Evolutionary conservation across 306 rosid genomes (phyloP), one percentile per base, ranked within the genome.

Genomic region (Ormosia emarginata): DNA sequence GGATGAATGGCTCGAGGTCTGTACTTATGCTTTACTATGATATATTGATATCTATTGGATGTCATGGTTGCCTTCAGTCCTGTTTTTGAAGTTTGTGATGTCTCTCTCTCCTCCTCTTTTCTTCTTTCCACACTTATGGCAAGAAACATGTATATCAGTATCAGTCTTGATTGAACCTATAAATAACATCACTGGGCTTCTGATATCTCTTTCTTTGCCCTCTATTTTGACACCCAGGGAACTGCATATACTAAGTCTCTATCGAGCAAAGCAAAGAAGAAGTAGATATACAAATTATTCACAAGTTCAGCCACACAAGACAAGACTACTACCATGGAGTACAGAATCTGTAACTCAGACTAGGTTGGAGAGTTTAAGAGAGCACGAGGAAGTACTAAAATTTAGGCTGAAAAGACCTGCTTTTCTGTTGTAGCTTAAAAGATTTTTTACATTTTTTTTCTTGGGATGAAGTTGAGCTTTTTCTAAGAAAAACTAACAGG

Each of bases 1-100:
- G 84, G 98, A 95, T 78, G 98, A 93, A 75, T 95, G 99, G 99
- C 97, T 93, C 83, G 77, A 95, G 99, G 99, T 93, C 18, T 79
- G 91, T 77, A 55, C 72, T 52, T 36, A 65, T 74, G 72, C 49
- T 76, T 36, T 41, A 67, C 10, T 64, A 2, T 17, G 47, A 33
- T 39, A 53, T 39, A 32, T 34, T 17, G 47, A 33, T 39, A 53
- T 39, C 39, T 34, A n/a, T 63, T 58, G 55, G 49, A 61, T 87
- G n/a, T 29, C 61, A 74, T 78, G 32, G 32, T 70, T 53, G 55
- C 62, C 61, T 17, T 41, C 5, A 73, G 47, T 15, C 2, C 17
- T 67, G 33, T 24, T 10, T 41, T 41, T 29, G 57, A 46, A 69
- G 40, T 41, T 8, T 67, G 24, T 18, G 37, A 13, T 29, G 62